A percentile compares a stretch with the other conserved stretches of the same genome.
Evolutionary conservation across 495 filamentous ascomycete species (phyloP).

Genomic region (Clavariopsis aquatica): DNA sequence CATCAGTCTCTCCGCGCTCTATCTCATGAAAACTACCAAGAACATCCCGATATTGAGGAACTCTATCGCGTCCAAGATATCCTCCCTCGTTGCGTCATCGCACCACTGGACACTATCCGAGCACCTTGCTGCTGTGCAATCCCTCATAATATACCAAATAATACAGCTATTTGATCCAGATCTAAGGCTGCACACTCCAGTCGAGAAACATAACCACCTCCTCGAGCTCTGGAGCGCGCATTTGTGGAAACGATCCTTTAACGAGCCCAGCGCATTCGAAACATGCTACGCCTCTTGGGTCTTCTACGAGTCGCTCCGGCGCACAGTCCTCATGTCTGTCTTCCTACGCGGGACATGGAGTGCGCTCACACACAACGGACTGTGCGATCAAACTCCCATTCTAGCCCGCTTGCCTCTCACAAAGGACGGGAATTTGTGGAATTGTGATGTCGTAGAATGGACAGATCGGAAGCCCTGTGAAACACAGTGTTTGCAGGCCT

Average conservation of each 20-base stretch:
- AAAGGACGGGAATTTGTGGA: slow-evolving; percentile 12
- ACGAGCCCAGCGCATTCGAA: slow-evolving; percentile 7
- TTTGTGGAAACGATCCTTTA: slow-evolving; percentile 31
- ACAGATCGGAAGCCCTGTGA: background rate
- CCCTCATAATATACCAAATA: slow-evolving; percentile 34
- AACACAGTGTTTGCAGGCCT: background rate
- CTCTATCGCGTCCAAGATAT: slow-evolving; percentile 23
- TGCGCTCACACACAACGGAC: slow-evolving; percentile 4
- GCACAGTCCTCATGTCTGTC: slow-evolving; percentile 28
- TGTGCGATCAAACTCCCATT: slow-evolving; percentile 22
- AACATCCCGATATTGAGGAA: slow-evolving; percentile 13
- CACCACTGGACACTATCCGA: slow-evolving; percentile 15
- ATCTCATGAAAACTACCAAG: slow-evolving; percentile 17
- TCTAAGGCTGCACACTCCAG: slow-evolving; percentile 4
- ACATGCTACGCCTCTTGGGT: slow-evolving; percentile 12
- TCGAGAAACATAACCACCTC: slow-evolving; percentile 16
- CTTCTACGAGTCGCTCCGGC: slow-evolving; percentile 33
- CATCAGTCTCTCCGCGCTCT: slow-evolving; percentile 21
- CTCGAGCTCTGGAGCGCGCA: slow-evolving; percentile 26
- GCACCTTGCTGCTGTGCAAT: slow-evolving; percentile 33
- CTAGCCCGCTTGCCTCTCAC: slow-evolving; percentile 17
- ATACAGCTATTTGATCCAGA: slow-evolving; percentile 32
- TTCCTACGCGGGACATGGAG: slow-evolving; percentile 28
- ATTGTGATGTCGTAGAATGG: slow-evolving; percentile 8
- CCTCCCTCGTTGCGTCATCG: background rate